Evolutionary conservation across 306 rosid genomes (phyloP), one percentile per base, ranked within the genome.

Genomic region (Rubus idaeus): DNA sequence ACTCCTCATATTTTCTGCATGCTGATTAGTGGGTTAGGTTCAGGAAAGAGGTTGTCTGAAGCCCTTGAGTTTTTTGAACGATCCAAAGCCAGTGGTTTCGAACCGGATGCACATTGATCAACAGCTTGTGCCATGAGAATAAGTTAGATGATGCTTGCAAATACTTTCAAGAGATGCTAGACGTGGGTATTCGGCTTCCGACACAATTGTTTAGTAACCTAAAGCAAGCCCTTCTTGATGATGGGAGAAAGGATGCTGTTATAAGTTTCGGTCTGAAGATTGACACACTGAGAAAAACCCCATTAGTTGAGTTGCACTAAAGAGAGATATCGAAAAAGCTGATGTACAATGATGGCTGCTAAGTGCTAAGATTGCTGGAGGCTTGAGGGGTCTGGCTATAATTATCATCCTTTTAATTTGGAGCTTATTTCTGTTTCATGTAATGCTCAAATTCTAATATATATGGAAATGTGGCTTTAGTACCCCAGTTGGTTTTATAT

Each of bases 21-120:
- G 72, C 85, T 94, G 87, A 94, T 91, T 47, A 91, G 81, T 47
- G 96, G 96, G 23, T 84, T 94, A 83, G 96, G 97, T 26, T 86
- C 92, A 2, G 89, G 85, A n/a, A 89, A 73, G 86, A 87, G 97
- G 77, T 82, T 91, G 84, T 53, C 61, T 10, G 96, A 94, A 78
- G 98, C 98, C 49, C 79, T 94, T 1, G 79, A 83, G 21, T 90
- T 88, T 78, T 91, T 87, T 58, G 82, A 85, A 68, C 75, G 53
- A 66, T 90, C 75, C 13, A 90, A 91, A 84, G 78, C 76, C 26
- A 67, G 78, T 61, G 97, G 97, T 50, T 90, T 89, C 69, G 70
- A 70, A 0, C 88, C 84, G 0, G 98, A 91, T 67, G 82, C 78
- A 18, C 90, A 6, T 73, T 94, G 61, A 78, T 94, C 21, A 79